Conservation (phyloP, 106 monocot species). For the Platanthera guangdongensis region DNA sequence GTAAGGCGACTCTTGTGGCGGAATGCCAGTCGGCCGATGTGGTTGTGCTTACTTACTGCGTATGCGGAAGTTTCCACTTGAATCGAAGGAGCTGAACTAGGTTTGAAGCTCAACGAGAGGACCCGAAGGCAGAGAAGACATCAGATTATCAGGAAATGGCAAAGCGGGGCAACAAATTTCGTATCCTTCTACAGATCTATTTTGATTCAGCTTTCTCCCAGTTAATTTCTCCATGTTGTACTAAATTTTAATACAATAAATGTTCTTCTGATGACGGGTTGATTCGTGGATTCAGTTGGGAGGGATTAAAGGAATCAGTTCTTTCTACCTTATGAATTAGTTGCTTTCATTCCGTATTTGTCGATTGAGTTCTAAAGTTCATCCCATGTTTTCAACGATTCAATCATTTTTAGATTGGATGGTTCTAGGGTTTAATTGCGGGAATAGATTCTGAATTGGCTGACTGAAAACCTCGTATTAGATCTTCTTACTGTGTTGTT, state of each 20-base stretch:
- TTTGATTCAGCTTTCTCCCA: background rate
- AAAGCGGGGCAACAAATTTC: conserved; percentile 61
- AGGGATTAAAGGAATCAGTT: too few species aligned
- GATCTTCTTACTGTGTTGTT: background rate
- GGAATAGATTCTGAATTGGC: background rate
- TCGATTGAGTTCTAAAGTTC: background rate
- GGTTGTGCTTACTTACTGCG: too few species aligned
- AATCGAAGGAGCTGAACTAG: background rate
- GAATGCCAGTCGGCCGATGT: too few species aligned
- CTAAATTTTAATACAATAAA: background rate
- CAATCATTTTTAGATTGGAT: background rate
- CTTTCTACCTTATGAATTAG: background rate
- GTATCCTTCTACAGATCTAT: conserved; percentile 39
- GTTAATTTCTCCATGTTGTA: background rate
- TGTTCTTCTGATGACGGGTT: background rate
- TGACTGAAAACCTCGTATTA: background rate
- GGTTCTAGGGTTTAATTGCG: background rate
- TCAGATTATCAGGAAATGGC: conserved; percentile 21
- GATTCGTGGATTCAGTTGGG: background rate
- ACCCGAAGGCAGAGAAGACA: background rate
- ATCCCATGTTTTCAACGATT: background rate
- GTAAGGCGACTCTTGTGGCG: too few species aligned
- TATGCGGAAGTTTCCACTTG: background rate
- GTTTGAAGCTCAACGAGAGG: background rate
- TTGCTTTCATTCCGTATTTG: background rate